Evolutionary conservation across 345 rosid species (phyloP), one percentile per base, ranked within the genome.

Genomic region (Theobroma cacao): DNA sequence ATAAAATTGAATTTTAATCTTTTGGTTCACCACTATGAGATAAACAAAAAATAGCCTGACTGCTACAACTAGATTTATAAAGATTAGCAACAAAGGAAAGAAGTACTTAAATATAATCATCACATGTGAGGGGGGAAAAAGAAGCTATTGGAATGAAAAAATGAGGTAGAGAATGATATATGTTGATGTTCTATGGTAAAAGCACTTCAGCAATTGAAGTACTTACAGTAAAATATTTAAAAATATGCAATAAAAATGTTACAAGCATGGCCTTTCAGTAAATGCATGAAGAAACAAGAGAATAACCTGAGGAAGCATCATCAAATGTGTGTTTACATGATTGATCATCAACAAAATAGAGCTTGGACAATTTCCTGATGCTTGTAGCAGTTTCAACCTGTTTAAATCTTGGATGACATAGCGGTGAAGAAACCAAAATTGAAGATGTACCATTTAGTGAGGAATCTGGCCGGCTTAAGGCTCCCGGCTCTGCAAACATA

Each of bases 321-420:
- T 75, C 82, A 75, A 77, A 75, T 34, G 74, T 87, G 53, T 83
- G 75, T 77, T 86, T 79, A 59, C 77, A 83, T 17, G 78, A 72
- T 38, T 73, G 83, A 62, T 81, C 77, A 69, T 83, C 87, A 41
- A 80, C 41, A 56, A 88, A 88, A 84, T 81, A 86, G 58, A 74
- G 84, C 74, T 82, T 80, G 79, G 87, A 88, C 75, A 83, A 77
- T 77, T 81, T 71, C 84, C 86, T 81, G 70, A 83, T 80, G 84
- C 82, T 84, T 81, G 79, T 33, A 67, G 79, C 61, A 75, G 68
- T 77, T 75, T 83, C 82, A 63, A 80, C 78, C 64, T 78, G 72
- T 86, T 83, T 88, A 62, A 79, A 78, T 66, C 79, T 85, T 53
- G 89, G 91, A 83, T 83, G 86, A 80, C 87, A 86, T 70, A 88